Evolutionary conservation across 371 early-diverging fungal species (phyloP).

Genomic region (Umbelopsis sp.): DNA sequence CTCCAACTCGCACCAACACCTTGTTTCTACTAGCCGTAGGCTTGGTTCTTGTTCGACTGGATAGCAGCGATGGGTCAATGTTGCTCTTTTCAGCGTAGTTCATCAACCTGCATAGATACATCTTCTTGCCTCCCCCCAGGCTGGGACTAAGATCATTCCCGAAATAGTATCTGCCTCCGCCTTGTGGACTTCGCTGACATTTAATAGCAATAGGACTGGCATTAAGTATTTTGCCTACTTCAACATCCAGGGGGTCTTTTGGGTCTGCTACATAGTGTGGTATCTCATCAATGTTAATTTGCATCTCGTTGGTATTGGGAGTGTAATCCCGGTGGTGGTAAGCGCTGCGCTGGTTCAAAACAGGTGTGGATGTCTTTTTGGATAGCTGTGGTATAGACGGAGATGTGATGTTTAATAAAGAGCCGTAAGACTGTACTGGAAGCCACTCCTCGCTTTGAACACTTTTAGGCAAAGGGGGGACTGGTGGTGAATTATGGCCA

Average conservation of each 20-base stretch:
- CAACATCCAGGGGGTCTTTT: constrained; percentile 59
- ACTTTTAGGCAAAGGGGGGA: constrained; percentile 30
- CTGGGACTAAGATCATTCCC: constrained; percentile 55
- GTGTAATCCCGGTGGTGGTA: not conserved
- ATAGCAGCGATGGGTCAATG: constrained; percentile 18
- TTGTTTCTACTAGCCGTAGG: constrained; percentile 38
- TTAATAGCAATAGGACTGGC: constrained; percentile 53
- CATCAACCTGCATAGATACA: constrained; percentile 56
- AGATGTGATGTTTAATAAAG: constrained; percentile 5
- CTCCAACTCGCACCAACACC: constrained; percentile 68
- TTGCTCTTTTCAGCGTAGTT: constrained; percentile 37
- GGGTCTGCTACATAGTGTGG: constrained; percentile 46
- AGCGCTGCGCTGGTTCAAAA: constrained; percentile 2
- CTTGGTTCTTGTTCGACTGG: constrained; percentile 2
- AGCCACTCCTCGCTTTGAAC: constrained; percentile 12
- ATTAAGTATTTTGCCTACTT: constrained; percentile 61
- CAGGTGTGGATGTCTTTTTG: constrained; percentile 3
- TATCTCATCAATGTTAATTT: constrained; percentile 32
- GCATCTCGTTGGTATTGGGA: constrained; percentile 16
- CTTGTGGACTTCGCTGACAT: constrained; percentile 45
- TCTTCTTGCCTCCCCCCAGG: constrained; percentile 46
- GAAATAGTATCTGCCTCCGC: constrained; percentile 61
- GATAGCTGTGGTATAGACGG: not conserved
- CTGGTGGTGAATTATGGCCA: constrained; percentile 29
- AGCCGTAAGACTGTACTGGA: constrained; percentile 6